Conservation (phyloP, 164 flowering plant species). For the Warburgia ugandensis region DNA sequence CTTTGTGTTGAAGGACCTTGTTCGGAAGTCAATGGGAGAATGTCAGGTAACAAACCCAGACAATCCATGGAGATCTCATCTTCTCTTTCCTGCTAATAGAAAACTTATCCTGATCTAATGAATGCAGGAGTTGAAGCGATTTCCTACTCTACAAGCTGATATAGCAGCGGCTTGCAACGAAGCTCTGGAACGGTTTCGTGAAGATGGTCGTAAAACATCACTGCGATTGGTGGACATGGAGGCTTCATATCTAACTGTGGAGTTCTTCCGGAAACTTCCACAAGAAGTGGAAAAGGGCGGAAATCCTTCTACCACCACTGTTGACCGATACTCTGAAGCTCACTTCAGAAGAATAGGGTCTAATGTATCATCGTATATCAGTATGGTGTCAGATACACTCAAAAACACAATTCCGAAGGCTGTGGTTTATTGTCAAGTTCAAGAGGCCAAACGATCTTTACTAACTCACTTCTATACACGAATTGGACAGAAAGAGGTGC, state of each 20-base stretch:
- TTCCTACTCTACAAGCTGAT: slow-evolving; percentile 59
- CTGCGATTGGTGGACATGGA: slow-evolving; percentile 70
- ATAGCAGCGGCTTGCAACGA: slow-evolving; percentile 41
- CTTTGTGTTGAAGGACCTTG: slow-evolving; percentile 45
- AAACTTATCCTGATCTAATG: background rate
- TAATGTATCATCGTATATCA: slow-evolving; percentile 46
- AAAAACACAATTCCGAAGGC: slow-evolving; percentile 54
- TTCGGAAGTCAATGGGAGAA: slow-evolving; percentile 46
- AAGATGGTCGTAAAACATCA: slow-evolving; percentile 47
- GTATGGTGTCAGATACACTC: slow-evolving; percentile 52
- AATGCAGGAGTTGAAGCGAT: slow-evolving; percentile 56
- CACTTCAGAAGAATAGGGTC: slow-evolving; percentile 58
- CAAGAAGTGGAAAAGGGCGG: slow-evolving; percentile 53
- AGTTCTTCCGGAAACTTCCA: slow-evolving; percentile 58
- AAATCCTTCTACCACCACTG: slow-evolving; percentile 24
- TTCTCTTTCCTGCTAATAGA: background rate
- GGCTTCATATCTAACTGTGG: slow-evolving; percentile 57
- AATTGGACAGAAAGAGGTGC: slow-evolving; percentile 65
- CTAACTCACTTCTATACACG: slow-evolving; percentile 55
- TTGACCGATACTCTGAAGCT: slow-evolving; percentile 47
- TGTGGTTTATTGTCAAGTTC: slow-evolving; percentile 66
- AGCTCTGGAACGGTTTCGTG: slow-evolving; percentile 62
- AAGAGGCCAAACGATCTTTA: slow-evolving; percentile 49
- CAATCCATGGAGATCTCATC: slow-evolving; percentile 1
- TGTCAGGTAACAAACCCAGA: slow-evolving; percentile 26